Conservation (phyloP, 495 filamentous ascomycete species). For the Neurospora hispaniola region DNA sequence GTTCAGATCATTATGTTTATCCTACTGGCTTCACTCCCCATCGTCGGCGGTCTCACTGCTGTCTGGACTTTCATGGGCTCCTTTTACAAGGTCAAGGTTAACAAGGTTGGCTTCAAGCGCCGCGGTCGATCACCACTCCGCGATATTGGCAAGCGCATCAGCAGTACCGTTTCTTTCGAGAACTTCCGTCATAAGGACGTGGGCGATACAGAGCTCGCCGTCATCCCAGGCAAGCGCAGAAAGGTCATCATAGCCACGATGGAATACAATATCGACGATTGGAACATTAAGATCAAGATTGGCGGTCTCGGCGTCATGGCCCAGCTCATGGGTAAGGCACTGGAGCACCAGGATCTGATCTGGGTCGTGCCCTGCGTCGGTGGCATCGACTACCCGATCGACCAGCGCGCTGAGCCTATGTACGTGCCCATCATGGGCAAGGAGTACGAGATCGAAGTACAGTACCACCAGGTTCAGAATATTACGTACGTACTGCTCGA, state of each 20-base stretch:
- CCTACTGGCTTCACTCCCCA: constrained; percentile 32
- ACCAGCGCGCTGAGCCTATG: constrained; percentile 50
- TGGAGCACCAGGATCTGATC: constrained; percentile 57
- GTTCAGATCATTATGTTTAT: constrained; percentile 48
- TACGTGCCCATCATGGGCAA: constrained; percentile 51
- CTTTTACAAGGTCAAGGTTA: constrained; percentile 51
- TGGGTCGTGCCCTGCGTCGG: constrained; percentile 71
- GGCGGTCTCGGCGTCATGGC: constrained; percentile 63
- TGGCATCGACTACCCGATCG: constrained; percentile 51
- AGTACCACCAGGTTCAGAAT: constrained; percentile 56
- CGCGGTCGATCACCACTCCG: constrained; percentile 19
- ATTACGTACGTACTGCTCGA: constrained; percentile 65
- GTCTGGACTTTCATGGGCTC: constrained; percentile 53
- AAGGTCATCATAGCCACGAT: constrained; percentile 57
- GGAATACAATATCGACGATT: constrained; percentile 66
- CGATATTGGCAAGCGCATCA: constrained; percentile 12
- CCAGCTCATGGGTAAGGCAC: constrained; percentile 61
- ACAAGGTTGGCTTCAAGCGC: constrained; percentile 48
- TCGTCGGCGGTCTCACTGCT: constrained; percentile 43
- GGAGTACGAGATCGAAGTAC: constrained; percentile 49
- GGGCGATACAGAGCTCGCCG: constrained; percentile 48
- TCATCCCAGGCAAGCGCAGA: constrained; percentile 44
- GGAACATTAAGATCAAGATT: constrained; percentile 64
- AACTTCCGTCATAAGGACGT: constrained; percentile 42
- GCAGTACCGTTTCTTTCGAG: constrained; percentile 14